A percentile compares a stretch with the other conserved stretches of the same genome.
phyloP scores from a whole-genome alignment of 192 early-diverging fungal species.

The Podochytrium sp. region DNA sequence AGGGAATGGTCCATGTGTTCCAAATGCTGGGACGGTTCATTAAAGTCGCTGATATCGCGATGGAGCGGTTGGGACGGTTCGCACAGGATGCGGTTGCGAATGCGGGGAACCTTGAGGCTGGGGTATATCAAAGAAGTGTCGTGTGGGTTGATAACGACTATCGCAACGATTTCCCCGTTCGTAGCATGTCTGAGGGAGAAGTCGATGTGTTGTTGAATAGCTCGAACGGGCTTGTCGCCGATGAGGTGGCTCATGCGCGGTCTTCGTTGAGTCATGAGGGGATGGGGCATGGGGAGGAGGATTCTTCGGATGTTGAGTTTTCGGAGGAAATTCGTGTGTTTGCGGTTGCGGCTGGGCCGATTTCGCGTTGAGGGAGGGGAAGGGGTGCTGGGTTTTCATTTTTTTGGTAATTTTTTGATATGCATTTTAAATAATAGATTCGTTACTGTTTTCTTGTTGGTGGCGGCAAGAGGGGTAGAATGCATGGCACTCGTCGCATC shows the following conservation, averaged over 20 bases:
- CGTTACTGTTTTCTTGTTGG: no score
- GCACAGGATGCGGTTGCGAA: not conserved
- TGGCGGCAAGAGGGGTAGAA: no score
- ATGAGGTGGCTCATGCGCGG: slow-evolving; percentile 2
- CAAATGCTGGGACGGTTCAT: slow-evolving; percentile 42
- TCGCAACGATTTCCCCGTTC: not conserved
- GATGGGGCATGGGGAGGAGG: no score
- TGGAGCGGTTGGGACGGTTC: slow-evolving; percentile 31
- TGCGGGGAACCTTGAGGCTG: not conserved
- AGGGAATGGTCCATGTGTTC: slow-evolving; percentile 52
- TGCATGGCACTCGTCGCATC: no score
- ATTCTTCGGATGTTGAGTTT: no score
- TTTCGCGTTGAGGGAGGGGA: no score
- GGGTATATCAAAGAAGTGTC: not conserved
- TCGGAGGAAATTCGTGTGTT: no score
- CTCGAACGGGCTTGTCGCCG: not conserved
- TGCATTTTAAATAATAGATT: no score
- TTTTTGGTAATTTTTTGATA: no score
- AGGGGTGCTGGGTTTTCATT: no score
- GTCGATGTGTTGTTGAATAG: not conserved
- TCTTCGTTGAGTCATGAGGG: no score
- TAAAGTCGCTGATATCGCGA: slow-evolving; percentile 19
- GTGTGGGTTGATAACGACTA: slow-evolving; percentile 11
- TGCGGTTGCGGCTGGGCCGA: no score
- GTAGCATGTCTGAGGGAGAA: not conserved